Percentiles rank a stretch among this genome's conserved stretches.
phyloP scores from a whole-genome alignment of 1,284 basidiomycete genomes.

The Cystobasidium sp. region DNA sequence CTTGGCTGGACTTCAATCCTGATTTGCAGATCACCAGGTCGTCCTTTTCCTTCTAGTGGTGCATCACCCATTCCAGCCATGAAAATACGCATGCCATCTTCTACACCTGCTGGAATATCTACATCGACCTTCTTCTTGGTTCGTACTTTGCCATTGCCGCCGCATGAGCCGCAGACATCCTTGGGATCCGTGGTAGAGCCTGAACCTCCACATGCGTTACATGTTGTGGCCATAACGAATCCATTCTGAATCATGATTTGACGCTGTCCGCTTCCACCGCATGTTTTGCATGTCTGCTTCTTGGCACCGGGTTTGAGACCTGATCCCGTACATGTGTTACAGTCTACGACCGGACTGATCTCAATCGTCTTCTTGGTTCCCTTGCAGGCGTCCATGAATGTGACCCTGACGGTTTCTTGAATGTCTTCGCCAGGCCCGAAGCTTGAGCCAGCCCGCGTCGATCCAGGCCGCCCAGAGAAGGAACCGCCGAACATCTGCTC shows the following conservation, averaged over 20 bases:
- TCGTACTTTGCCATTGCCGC: conserved; percentile 85
- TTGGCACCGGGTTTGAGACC: conserved; percentile 88
- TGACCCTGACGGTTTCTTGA: conserved; percentile 75
- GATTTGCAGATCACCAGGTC: conserved; percentile 82
- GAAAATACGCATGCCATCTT: conserved; percentile 94
- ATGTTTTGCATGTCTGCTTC: conserved; percentile 76
- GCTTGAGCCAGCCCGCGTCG: conserved; percentile 44
- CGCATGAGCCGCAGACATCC: conserved; percentile 79
- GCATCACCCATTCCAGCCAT: conserved; percentile 84
- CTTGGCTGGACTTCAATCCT: conserved; percentile 83
- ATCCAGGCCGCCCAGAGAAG: conserved; percentile 60
- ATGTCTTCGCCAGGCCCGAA: conserved; percentile 76
- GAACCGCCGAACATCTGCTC: conserved; percentile 80
- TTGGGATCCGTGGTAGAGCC: conserved; percentile 79
- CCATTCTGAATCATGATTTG: conserved; percentile 92
- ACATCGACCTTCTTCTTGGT: conserved; percentile 78
- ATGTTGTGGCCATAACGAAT: conserved; percentile 97
- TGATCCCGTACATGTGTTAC: conserved; percentile 79
- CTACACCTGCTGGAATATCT: conserved; percentile 86
- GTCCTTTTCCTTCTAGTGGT: conserved; percentile 71
- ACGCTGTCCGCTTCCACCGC: conserved; percentile 83
- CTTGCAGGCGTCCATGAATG: conserved; percentile 91
- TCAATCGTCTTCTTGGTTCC: conserved; percentile 79
- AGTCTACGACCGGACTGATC: conserved; percentile 81
- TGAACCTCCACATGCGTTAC: conserved; percentile 79